Percentiles rank a stretch among this genome's conserved stretches.
phyloP scores from a whole-genome alignment of 2,329 filamentous ascomycete species.

The Fusarium nurragi region DNA sequence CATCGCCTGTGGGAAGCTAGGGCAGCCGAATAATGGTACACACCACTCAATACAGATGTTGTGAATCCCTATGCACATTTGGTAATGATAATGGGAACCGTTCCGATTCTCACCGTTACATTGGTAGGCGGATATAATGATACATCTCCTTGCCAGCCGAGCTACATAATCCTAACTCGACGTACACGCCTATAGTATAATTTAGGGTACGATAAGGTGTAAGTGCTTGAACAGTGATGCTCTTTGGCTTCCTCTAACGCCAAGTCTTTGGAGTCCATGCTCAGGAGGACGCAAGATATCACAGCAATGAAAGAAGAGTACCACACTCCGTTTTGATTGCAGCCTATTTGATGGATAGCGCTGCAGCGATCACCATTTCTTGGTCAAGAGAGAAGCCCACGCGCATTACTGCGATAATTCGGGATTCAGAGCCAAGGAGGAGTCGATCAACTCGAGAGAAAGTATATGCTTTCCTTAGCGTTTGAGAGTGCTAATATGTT shows the following conservation, averaged over 20 bases:
- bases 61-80: slow-evolving; percentile 24
- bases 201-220: slow-evolving; percentile 35
- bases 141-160: slow-evolving; percentile 25
- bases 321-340: background rate
- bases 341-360: background rate
- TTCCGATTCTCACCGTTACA: slow-evolving; percentile 41
- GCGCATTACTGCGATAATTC: background rate
- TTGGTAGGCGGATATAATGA: slow-evolving; percentile 25
- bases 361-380: background rate
- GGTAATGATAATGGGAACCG: slow-evolving; percentile 30
- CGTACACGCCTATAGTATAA: slow-evolving; percentile 12
- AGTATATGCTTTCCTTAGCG: slow-evolving; percentile 6
- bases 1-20: background rate
- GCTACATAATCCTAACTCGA: slow-evolving; percentile 17
- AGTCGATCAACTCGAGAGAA: slow-evolving; percentile 5
- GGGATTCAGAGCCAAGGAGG: slow-evolving; percentile 3
- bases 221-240: slow-evolving; percentile 10
- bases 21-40: slow-evolving; percentile 9
- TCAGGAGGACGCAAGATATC: slow-evolving; percentile 9
- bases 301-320: slow-evolving; percentile 5
- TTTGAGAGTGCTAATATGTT: slow-evolving; percentile 26
- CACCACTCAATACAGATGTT: slow-evolving; percentile 21
- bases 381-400: background rate
- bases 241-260: background rate
- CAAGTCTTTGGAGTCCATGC: slow-evolving; percentile 5